Evolutionary conservation across 495 filamentous ascomycete species (phyloP), one percentile per base, ranked within the genome.

Genomic region (Sphaerosporella brunnea): DNA sequence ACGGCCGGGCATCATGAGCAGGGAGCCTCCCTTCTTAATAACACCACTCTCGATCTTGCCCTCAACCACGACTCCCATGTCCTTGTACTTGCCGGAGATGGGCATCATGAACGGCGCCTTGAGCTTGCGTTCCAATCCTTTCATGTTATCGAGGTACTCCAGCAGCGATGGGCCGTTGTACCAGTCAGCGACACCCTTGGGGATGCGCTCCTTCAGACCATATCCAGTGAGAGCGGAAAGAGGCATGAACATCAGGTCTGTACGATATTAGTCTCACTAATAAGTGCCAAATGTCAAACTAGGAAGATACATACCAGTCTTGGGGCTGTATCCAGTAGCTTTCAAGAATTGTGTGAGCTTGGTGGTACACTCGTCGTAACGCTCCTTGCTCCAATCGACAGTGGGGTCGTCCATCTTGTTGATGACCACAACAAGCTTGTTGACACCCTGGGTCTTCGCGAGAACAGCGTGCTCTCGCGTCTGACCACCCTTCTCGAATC

Each of bases 81-180:
- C 88, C 55, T 79, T 76, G 68, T 96, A 96, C 64, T 96, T 99
- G 61, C 80, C 82, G 42, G 79, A 80, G 56, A 99, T 73, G 4
- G 92, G 83, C 90, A 96, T 94, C 92, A 96, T 95, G 72, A 99
- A 96, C 10, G 90, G 90, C 9, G 90, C 90, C 54, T 93, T 94
- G 64, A 93, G 68, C 66, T 95, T 99, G 51, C 90, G 83, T 63
- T 96, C 90, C 9, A 94, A 73, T 24, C 86, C 73, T 60, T 83
- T 74, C 81, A 97, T 94, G 60, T 72, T 66, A 53, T 90, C 85
- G 35, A 97, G 78, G 62, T 82, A 94, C 61, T 97, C 90, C 18
- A 97, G 75, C 3, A 97, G 74, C 0, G 88, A 93, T n/a, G 88
- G 88, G 0, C 90, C 85, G 49, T 81, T 70, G 58, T 87, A 90